Evolutionary conservation across 495 filamentous ascomycete species (phyloP).

Genomic region (Aspergillus biplanus): DNA sequence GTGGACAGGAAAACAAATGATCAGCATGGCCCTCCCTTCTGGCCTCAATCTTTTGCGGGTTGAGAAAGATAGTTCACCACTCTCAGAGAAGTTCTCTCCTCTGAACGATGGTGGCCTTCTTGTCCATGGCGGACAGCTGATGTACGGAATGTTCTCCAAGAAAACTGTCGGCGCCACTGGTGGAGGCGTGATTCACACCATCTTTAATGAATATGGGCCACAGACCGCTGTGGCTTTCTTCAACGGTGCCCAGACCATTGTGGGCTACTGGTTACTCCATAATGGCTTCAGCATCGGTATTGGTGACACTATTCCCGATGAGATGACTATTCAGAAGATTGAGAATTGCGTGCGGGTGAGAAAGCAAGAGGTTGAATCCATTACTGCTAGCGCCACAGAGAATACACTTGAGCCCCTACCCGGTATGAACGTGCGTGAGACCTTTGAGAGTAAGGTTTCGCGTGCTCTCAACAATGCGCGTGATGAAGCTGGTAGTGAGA

Average conservation of each 20-base stretch:
- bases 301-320: slow-evolving; percentile 95
- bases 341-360: slow-evolving; percentile 74
- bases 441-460: slow-evolving; percentile 94
- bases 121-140: slow-evolving; percentile 83
- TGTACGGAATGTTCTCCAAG: slow-evolving; percentile 90
- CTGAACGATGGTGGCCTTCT: slow-evolving; percentile 79
- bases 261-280: slow-evolving; percentile 98
- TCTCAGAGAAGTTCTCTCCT: slow-evolving; percentile 61
- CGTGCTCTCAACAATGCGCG: slow-evolving; percentile 92
- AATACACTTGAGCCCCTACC: slow-evolving; percentile 86
- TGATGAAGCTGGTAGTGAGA: slow-evolving; percentile 91
- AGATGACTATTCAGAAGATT: slow-evolving; percentile 77
- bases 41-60: slow-evolving; percentile 79
- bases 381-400: slow-evolving; percentile 76
- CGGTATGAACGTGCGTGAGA: slow-evolving; percentile 97
- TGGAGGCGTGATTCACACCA: slow-evolving; percentile 90
- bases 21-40: slow-evolving; percentile 87
- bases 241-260: slow-evolving; percentile 88
- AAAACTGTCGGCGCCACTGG: slow-evolving; percentile 88
- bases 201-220: slow-evolving; percentile 90
- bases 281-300: slow-evolving; percentile 98
- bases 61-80: slow-evolving; percentile 55
- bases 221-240: slow-evolving; percentile 91
- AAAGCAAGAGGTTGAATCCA: slow-evolving; percentile 75
- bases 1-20: slow-evolving; percentile 99